Evolutionary conservation across 768 basidiomycete genomes (phyloP).

Genomic region (Agaricus subrufescens): DNA sequence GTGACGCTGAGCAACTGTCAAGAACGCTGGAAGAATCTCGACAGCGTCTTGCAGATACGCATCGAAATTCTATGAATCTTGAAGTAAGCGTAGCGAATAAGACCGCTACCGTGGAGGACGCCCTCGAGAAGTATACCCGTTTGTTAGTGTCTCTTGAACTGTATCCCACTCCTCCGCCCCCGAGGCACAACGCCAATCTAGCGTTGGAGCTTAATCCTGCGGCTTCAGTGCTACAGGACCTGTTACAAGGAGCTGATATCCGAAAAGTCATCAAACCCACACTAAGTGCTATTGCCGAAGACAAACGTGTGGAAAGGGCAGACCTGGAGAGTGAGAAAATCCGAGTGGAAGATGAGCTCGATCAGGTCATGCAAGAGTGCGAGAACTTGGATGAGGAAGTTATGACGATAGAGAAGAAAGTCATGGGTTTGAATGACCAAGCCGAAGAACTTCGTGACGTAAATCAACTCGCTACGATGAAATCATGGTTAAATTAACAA

Average conservation of each 20-base stretch:
- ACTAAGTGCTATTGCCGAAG: constrained; percentile 65
- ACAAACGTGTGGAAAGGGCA: constrained; percentile 64
- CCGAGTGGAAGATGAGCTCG: constrained; percentile 78
- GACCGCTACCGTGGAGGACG: constrained; percentile 76
- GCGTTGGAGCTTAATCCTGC: constrained; percentile 80
- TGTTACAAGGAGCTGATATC: constrained; percentile 68
- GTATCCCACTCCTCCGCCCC: constrained; percentile 67
- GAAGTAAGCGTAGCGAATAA: constrained; percentile 83
- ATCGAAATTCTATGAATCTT: constrained; percentile 66
- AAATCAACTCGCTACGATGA: constrained; percentile 8
- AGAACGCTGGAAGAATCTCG: constrained; percentile 74
- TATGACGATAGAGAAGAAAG: constrained; percentile 69
- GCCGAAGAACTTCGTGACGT: constrained; percentile 83
- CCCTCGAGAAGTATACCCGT: constrained; percentile 74
- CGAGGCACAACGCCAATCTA: constrained; percentile 71
- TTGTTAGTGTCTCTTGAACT: constrained; percentile 72
- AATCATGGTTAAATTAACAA: constrained; percentile 2
- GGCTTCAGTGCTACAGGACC: constrained; percentile 59
- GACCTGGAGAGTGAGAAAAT: constrained; percentile 74
- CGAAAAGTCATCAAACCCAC: constrained; percentile 74
- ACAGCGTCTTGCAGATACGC: constrained; percentile 69
- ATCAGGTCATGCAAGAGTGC: constrained; percentile 69
- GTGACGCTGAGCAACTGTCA: constrained; percentile 76
- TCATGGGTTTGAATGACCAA: constrained; percentile 62
- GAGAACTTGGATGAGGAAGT: constrained; percentile 82